Percentiles rank a stretch among this genome's conserved stretches.
phyloP scores from a whole-genome alignment of 768 basidiomycete species.

The Podaxis sp. region DNA sequence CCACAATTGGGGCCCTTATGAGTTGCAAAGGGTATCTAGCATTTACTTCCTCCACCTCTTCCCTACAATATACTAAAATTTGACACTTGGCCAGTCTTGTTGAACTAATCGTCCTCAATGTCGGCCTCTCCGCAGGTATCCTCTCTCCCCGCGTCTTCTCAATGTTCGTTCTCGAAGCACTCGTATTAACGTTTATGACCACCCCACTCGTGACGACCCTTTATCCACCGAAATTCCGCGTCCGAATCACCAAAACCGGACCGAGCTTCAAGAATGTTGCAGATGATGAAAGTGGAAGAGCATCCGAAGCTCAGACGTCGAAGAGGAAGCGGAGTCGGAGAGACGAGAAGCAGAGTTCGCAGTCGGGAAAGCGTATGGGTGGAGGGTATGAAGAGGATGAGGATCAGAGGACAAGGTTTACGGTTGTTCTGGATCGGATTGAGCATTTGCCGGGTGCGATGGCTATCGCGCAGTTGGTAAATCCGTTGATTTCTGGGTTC shows the following conservation, averaged over 20 bases:
- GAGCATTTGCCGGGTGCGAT: constrained; percentile 89
- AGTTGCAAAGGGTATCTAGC: constrained; percentile 85
- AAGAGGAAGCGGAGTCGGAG: constrained; percentile 1
- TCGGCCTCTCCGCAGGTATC: constrained; percentile 80
- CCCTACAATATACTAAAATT: neutral
- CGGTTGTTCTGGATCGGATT: constrained; percentile 83
- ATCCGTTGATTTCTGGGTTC: constrained; percentile 26
- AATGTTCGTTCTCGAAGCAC: constrained; percentile 90
- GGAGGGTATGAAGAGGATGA: neutral
- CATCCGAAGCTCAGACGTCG: neutral
- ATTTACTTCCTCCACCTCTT: constrained; percentile 8
- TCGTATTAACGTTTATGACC: constrained; percentile 82
- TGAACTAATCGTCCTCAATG: constrained; percentile 94
- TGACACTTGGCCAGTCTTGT: constrained; percentile 50
- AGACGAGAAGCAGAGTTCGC: neutral
- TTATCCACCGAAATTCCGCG: constrained; percentile 62
- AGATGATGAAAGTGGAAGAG: constrained; percentile 27
- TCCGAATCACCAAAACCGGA: constrained; percentile 41
- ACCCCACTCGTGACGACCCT: constrained; percentile 66
- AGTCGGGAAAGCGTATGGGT: neutral
- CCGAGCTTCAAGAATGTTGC: constrained; percentile 43
- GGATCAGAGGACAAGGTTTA: constrained; percentile 56
- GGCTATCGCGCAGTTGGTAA: constrained; percentile 82
- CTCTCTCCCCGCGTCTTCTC: constrained; percentile 78
- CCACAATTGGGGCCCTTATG: constrained; percentile 89